Base-by-base conservation (phyloP, 768 basidiomycete species). In the Tylopilus rubrobrunneus region DNA sequence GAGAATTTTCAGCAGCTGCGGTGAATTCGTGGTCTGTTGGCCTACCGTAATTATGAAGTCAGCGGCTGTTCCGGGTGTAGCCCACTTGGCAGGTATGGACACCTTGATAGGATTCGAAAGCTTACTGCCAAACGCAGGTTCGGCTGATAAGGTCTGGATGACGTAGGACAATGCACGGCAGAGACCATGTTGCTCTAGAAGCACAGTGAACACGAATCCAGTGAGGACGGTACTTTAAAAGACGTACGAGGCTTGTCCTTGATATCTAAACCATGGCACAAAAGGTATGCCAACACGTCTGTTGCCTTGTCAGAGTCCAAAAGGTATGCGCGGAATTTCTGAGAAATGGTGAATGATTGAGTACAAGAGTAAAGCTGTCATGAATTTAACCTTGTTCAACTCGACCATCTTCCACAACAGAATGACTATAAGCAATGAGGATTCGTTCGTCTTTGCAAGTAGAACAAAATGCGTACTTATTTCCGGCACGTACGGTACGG, bases 371-470 rank as follows among this genome's bases (percentile, higher is more conserved):
- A 36, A 33, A n/a, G n/a, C n/a, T 31, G 14, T 8, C 8, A 40
- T 11, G 29, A 57, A 46, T 41, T 73, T 33, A 41, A 93, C 94
- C 77, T 92, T 97, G 74, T 98, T 98, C 23, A 92, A 70, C 58
- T 98, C 96, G 37, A 97, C 74, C 69, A 92, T 81, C 71, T 94
- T 90, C 95, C 95, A 98, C 47, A 96, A 79, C 52, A 92, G 75
- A 12, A 89, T 75, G 40, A 91, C 90, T 89, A 58, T 10, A 33
- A 42, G n/a, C 25, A 36, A 34, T 60, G 45, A 65, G 56, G n/a
- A 53, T 40, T 47, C 9, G 31, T 23, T 39, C 40, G 29, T 12
- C 27, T 21, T 33, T 45, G 36, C 34, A 5, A 33, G 7, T 15
- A 31, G 34, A 44, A 34, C 29, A 48, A 53, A n/a, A 23, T 9